Percentiles rank a stretch among this genome's conserved stretches.
Conservation (phyloP, 208 protist species). For the Wallacemonas sp. region DNA sequence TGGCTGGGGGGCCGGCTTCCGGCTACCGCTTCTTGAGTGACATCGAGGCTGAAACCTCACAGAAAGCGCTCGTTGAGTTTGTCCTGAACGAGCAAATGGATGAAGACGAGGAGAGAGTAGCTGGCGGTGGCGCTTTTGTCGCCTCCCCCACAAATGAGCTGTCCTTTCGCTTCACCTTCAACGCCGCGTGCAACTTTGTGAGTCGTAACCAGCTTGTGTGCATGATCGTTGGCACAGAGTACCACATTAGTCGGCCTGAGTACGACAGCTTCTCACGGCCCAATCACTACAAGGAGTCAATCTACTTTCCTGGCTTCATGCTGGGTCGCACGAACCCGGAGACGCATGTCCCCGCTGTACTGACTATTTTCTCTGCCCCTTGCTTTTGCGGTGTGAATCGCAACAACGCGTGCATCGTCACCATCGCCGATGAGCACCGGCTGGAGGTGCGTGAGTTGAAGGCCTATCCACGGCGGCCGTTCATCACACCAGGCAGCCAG, state of each 20-base stretch:
- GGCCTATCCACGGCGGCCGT: slow-evolving; percentile 35
- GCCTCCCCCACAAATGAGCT: slow-evolving; percentile 38
- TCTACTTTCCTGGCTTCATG: slow-evolving; percentile 79
- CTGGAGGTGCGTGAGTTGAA: slow-evolving; percentile 62
- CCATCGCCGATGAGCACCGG: slow-evolving; percentile 26
- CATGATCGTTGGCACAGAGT: slow-evolving; percentile 80
- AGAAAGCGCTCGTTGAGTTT: slow-evolving; percentile 54
- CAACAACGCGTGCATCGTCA: slow-evolving; percentile 65
- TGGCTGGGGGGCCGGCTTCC: slow-evolving; percentile 57
- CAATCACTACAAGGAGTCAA: slow-evolving; percentile 78
- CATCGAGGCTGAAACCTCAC: slow-evolving; percentile 33
- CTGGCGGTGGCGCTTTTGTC: slow-evolving; percentile 57
- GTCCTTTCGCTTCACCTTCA: slow-evolving; percentile 74
- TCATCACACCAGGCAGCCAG: slow-evolving; percentile 69
- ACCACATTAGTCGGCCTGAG: slow-evolving; percentile 65
- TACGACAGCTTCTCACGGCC: slow-evolving; percentile 67
- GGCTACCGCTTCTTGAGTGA: slow-evolving; percentile 43
- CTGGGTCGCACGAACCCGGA: slow-evolving; percentile 62
- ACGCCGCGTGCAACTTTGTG: slow-evolving; percentile 82
- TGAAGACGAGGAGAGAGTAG: slow-evolving; percentile 76
- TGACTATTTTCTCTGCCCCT: slow-evolving; percentile 79
- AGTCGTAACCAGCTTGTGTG: slow-evolving; percentile 60
- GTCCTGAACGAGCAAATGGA: slow-evolving; percentile 81
- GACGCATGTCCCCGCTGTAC: slow-evolving; percentile 52
- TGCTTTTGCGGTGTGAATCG: slow-evolving; percentile 81